A percentile compares a stretch with the other conserved stretches of the same genome.
These are phyloP conservation scores for Lipomyces spencermartinsiae DNA, from an alignment of 805 yeast genomes.

Conservation along the genomic window DNA sequence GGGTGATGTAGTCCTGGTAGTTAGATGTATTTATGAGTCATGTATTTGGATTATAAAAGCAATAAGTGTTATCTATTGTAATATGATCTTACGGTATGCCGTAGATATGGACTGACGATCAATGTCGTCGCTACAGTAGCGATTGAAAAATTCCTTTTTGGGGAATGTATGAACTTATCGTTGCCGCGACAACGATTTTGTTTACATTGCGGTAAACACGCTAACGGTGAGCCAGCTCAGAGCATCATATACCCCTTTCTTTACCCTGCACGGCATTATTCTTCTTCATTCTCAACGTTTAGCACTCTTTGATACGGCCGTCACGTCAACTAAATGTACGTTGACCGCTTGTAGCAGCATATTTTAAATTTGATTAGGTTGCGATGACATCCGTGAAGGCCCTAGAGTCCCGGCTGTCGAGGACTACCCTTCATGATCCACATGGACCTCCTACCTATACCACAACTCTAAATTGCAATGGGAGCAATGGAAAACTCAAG, in stretches of 20 bases:
- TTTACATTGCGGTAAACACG: not conserved
- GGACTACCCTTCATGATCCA: slow-evolving; percentile 31
- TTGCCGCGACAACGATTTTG: not conserved
- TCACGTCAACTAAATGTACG: not conserved
- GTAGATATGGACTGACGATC: not conserved
- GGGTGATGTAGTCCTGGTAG: not conserved
- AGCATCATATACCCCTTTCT: not conserved
- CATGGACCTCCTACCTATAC: slow-evolving; percentile 8
- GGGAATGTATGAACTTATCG: not conserved
- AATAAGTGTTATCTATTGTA: not conserved
- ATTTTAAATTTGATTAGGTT: not conserved
- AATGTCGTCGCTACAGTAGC: too few species aligned
- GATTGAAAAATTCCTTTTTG: too few species aligned
- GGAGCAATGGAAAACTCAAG: slow-evolving; percentile 14
- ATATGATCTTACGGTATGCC: not conserved
- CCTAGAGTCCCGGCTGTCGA: slow-evolving; percentile 32
- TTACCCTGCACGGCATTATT: not conserved
- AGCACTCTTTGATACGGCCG: not conserved
- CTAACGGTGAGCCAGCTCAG: not conserved
- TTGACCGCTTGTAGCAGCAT: not conserved
- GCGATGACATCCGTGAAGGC: slow-evolving; percentile 30
- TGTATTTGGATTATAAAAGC: not conserved
- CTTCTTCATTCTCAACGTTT: not conserved
- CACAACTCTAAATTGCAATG: slow-evolving; percentile 8
- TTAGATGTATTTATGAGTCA: slow-evolving; percentile 1